A percentile compares a stretch with the other conserved stretches of the same genome.
Conservation (phyloP, 139 green algal species). For the Trebouxia sp. region DNA sequence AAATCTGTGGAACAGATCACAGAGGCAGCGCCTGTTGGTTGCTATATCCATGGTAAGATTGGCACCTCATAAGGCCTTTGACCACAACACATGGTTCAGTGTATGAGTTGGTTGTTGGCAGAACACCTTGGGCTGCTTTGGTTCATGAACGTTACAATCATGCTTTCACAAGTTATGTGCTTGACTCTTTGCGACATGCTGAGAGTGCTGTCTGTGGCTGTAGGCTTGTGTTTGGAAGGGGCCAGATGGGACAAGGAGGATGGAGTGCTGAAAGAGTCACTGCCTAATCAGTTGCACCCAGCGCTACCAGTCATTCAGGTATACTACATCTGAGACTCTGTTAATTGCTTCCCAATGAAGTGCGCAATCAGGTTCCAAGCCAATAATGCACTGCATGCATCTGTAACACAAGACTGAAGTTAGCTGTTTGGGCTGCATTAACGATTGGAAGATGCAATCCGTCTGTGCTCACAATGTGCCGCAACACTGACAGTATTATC, state of each 20-base stretch:
- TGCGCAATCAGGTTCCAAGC: not conserved
- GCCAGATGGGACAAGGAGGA: conserved; percentile 82
- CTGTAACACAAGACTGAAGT: no score
- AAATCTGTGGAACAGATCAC: conserved; percentile 60
- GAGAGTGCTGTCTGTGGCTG: not conserved
- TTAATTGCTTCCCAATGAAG: not conserved
- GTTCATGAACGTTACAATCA: no score
- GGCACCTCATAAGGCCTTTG: no score
- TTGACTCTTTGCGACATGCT: no score
- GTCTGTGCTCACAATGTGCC: no score
- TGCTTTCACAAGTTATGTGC: no score
- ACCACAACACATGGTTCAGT: no score
- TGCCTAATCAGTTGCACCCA: conserved; percentile 81
- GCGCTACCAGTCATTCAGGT: conserved; percentile 76
- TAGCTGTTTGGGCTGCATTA: conserved; percentile 17
- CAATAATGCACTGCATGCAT: no score
- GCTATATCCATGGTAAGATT: conserved; percentile 75
- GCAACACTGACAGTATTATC: not conserved
- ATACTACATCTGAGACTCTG: not conserved
- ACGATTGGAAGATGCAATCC: no score
- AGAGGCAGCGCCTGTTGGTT: conserved; percentile 65
- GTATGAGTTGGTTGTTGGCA: no score
- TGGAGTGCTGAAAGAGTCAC: conserved; percentile 72
- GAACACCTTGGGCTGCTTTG: no score
- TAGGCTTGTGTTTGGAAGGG: conserved; percentile 71